Conservation (phyloP, 2,329 filamentous ascomycete species). For the Verticillium zaregamsianum region DNA sequence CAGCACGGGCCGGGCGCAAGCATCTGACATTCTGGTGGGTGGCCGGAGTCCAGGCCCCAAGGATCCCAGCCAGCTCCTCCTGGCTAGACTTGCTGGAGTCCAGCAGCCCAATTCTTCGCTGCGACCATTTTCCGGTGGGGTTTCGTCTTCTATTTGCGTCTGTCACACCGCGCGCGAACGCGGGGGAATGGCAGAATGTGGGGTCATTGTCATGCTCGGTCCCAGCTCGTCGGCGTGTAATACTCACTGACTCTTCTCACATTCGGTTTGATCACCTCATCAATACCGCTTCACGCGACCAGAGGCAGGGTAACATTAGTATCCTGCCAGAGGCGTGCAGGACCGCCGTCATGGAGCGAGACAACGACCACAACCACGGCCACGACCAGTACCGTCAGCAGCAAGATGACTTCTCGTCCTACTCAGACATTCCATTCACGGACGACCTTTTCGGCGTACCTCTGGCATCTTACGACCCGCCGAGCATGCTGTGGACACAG, state of each 20-base stretch:
- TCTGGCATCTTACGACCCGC: constrained; percentile 12
- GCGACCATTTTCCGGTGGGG: neutral
- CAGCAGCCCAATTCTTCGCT: neutral
- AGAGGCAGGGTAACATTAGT: neutral
- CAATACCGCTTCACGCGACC: neutral
- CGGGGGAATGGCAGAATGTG: constrained; percentile 1
- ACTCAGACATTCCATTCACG: neutral
- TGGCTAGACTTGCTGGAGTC: neutral
- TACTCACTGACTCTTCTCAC: neutral
- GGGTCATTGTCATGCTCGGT: neutral
- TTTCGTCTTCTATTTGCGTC: neutral
- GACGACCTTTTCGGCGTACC: constrained; percentile 7
- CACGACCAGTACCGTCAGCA: neutral
- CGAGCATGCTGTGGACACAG: constrained; percentile 13
- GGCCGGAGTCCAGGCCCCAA: neutral
- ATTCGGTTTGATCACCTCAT: neutral
- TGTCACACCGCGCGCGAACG: neutral
- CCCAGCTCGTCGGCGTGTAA: neutral
- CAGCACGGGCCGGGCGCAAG: neutral
- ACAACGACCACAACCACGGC: neutral
- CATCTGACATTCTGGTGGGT: neutral
- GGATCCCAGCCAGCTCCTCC: neutral
- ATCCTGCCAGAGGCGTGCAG: neutral
- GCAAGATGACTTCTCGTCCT: neutral
- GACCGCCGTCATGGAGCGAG: neutral